phyloP scores from a whole-genome alignment of 148 eudicot species.

The Camellia lanceoleosa region DNA sequence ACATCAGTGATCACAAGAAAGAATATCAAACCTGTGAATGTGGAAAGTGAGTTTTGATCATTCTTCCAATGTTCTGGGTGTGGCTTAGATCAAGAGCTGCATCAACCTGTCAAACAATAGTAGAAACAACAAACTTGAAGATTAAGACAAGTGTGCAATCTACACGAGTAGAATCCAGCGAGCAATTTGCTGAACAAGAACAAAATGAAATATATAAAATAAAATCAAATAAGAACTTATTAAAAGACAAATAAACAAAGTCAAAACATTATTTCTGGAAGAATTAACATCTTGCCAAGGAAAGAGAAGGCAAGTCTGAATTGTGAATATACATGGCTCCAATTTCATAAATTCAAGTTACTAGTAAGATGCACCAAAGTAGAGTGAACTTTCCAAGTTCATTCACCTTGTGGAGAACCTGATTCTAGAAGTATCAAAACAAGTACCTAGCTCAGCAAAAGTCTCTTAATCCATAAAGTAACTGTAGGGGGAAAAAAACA shows the following conservation, averaged over 20 bases:
- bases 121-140: constrained; percentile 4
- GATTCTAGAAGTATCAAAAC: background rate
- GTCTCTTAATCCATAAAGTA: no score
- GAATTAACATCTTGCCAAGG: background rate
- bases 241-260: background rate
- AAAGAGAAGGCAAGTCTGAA: background rate
- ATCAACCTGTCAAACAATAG: constrained; percentile 64
- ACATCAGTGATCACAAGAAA: background rate
- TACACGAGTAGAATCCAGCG: background rate
- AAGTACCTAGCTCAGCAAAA: background rate
- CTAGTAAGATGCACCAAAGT: background rate
- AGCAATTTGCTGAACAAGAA: background rate
- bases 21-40: constrained; percentile 74
- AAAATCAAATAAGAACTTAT: background rate
- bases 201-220: background rate
- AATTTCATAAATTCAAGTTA: background rate
- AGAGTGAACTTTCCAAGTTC: background rate
- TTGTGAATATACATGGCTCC: background rate
- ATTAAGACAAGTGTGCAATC: background rate
- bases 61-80: constrained; percentile 99
- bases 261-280: background rate
- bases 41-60: constrained; percentile 95
- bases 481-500: no score
- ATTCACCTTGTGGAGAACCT: background rate
- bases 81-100: constrained; percentile 99